Evolutionary conservation across 2,329 filamentous ascomycete species (phyloP), one percentile per base, ranked within the genome.

Genomic region (Aspergillus luchuensis): DNA sequence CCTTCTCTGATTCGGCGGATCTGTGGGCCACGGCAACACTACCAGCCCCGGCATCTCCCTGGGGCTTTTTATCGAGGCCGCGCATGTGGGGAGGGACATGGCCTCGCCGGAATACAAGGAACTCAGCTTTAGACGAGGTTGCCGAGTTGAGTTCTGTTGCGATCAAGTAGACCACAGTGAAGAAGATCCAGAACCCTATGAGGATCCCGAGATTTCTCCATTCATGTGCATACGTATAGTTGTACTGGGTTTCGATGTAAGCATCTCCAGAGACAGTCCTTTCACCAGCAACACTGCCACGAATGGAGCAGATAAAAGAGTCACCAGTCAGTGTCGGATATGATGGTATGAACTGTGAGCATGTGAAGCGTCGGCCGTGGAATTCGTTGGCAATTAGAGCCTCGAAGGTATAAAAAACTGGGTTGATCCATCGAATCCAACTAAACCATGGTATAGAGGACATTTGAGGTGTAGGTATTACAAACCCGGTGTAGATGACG

Each of bases 161-260:
- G 15, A 84, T 49, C 54, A 91, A 83, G 74, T 92, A 91, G 1
- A 88, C 66, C 3, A 74, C 60, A 76, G 88, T 84, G 76, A 91
- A 91, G 58, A 82, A 85, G 30, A 90, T 66, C 55, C 89, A 74
- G 73, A 91, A 90, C 0, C 74, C 88, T 15, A 88, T 70, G 2
- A 91, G 72, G 58, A 92, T 89, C 1, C 89, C 89, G 60, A 90
- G 82, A 69, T 91, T 91, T 8, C 89, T 78, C 87, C 87, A 89
- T 4, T 84, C 78, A 62, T 90, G 82, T 0, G 78, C 78, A 65
- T 83, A 84, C 13, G 76, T 80, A 71, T 89, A 90, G 8, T 75
- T 69, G 67, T 85, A 89, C 59, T 80, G 83, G 0, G 77, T 72
- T 3, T 77, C 71, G 4, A 90, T 85, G 65, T 85, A 91, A 0